Conservation (phyloP, 768 basidiomycete genomes). For the Chalciporus piperatus region DNA sequence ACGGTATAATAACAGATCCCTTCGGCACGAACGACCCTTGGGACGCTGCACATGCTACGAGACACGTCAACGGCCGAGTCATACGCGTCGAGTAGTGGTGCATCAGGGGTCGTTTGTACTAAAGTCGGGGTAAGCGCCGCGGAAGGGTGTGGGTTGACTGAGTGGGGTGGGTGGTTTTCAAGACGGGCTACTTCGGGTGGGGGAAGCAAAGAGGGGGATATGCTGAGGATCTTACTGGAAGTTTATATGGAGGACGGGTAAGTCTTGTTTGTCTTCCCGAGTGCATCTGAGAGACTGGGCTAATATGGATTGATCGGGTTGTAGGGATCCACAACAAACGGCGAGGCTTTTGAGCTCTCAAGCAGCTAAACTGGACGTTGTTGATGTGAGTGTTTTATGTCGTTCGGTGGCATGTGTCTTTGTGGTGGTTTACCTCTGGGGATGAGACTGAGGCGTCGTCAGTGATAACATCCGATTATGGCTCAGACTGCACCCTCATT, state of each 20-base stretch:
- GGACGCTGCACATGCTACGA: constrained; percentile 61
- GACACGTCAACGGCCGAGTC: constrained; percentile 80
- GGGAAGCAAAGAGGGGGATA: constrained; percentile 39
- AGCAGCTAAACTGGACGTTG: constrained; percentile 69
- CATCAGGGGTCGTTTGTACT: constrained; percentile 57
- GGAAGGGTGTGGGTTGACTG: constrained; percentile 49
- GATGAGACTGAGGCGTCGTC: background rate
- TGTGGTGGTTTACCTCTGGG: background rate
- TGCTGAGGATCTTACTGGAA: constrained; percentile 70
- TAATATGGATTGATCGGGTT: background rate
- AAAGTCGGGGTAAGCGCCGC: constrained; percentile 48
- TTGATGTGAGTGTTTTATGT: constrained; percentile 55
- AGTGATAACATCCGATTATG: background rate
- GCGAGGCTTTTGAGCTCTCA: constrained; percentile 76
- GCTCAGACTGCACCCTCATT: background rate
- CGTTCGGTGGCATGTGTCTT: background rate
- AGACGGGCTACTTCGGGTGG: constrained; percentile 50
- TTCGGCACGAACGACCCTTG: constrained; percentile 46
- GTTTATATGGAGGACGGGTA: constrained; percentile 82
- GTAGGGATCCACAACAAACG: constrained; percentile 56
- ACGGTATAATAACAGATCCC: constrained; percentile 4
- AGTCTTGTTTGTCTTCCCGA: constrained; percentile 31
- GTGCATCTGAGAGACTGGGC: background rate
- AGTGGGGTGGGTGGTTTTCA: constrained; percentile 32
- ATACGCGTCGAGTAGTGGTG: constrained; percentile 81